Evolutionary conservation across 2,329 filamentous ascomycete genomes (phyloP).

Genomic region (Beauveria bassiana): DNA sequence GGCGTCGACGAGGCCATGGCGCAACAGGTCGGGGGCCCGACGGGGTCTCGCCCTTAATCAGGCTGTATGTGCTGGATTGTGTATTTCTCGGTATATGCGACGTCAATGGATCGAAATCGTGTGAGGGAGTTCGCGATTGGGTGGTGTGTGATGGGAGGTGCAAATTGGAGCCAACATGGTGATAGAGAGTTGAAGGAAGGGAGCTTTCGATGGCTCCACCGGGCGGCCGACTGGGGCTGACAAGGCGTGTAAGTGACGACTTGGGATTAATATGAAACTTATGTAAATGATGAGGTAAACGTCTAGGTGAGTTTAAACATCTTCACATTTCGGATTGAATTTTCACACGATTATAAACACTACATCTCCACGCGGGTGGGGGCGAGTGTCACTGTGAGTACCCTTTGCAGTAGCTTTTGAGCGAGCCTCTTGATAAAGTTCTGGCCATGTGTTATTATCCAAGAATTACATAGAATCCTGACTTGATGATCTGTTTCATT

Average conservation of each 20-base stretch:
- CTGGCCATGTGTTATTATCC: no score
- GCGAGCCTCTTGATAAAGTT: no score
- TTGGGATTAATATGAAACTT: no score
- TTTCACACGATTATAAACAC: no score
- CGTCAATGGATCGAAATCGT: not conserved
- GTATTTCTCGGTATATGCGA: not conserved
- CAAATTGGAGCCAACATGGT: not conserved
- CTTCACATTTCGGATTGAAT: no score
- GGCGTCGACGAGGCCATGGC: constrained; percentile 24
- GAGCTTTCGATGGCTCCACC: not conserved
- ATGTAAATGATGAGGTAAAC: not conserved
- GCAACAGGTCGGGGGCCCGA: not conserved
- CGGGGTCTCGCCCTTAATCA: not conserved
- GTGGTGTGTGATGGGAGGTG: not conserved
- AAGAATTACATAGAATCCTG: no score
- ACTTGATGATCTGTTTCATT: no score
- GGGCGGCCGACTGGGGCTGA: not conserved
- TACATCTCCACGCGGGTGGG: no score
- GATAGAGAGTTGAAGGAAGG: not conserved
- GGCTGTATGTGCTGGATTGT: not conserved
- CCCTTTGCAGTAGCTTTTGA: no score
- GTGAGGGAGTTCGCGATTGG: not conserved
- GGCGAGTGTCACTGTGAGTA: no score
- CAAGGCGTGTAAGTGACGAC: not conserved
- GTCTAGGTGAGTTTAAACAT: not conserved